Conservation (phyloP, 352 stramenopile species). For the Phytophthora hybrid region DNA sequence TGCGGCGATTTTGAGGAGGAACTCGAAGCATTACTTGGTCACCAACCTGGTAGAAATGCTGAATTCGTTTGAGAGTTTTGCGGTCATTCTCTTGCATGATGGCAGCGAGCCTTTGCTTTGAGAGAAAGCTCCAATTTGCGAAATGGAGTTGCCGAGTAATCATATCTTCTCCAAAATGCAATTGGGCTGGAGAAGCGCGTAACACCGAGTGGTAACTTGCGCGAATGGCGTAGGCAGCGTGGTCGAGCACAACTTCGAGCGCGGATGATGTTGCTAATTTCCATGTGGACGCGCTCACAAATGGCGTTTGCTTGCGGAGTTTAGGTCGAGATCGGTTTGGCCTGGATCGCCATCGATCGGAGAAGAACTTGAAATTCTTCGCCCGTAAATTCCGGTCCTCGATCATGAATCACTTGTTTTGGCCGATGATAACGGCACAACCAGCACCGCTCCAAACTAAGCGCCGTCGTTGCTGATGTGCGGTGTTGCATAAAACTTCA, state of each 20-base stretch:
- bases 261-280: background rate
- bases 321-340: background rate
- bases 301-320: conserved; percentile 17
- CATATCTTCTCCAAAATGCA: conserved; percentile 23
- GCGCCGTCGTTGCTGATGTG: background rate
- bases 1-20: conserved; percentile 9
- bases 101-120: conserved; percentile 8
- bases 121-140: conserved; percentile 23
- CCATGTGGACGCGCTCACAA: conserved; percentile 12
- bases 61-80: conserved; percentile 20
- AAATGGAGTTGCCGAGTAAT: conserved; percentile 13
- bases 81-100: conserved; percentile 27
- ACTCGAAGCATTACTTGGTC: conserved; percentile 10
- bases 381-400: conserved; percentile 7
- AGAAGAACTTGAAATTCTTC: conserved; percentile 14
- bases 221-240: conserved; percentile 16
- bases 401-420: conserved; percentile 9
- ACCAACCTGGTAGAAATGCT: conserved; percentile 19
- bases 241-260: conserved; percentile 6
- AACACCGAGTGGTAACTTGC: conserved; percentile 22
- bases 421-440: conserved; percentile 15
- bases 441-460: background rate
- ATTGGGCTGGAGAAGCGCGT: conserved; percentile 10
- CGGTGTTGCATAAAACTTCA: conserved; percentile 5
- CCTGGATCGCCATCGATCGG: background rate